Percentiles rank a stretch among this genome's conserved stretches.
Conservation (phyloP, 345 rosid species). For the Sisymbrium irio region DNA sequence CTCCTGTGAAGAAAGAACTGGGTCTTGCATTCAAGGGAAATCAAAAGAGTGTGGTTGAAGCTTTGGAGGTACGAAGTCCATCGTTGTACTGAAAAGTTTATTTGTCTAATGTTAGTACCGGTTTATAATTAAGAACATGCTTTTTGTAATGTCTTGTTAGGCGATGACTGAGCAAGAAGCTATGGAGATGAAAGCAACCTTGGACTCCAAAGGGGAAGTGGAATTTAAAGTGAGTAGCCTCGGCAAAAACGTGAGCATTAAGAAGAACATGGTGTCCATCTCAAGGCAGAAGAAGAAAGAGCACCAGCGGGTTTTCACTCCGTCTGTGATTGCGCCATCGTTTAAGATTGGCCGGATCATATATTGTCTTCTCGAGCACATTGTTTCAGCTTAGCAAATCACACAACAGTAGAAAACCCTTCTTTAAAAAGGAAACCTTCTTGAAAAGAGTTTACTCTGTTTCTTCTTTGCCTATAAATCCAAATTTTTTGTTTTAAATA, state of each 20-base stretch:
- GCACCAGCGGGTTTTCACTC: slow-evolving; percentile 85
- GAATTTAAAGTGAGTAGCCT: slow-evolving; percentile 80
- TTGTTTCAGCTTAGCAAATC: slow-evolving; percentile 73
- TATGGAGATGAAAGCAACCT: slow-evolving; percentile 66
- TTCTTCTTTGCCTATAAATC: no score
- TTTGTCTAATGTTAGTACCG: not conserved
- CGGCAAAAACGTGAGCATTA: slow-evolving; percentile 55
- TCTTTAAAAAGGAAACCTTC: no score
- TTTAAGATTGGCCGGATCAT: slow-evolving; percentile 95
- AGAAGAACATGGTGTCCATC: slow-evolving; percentile 83
- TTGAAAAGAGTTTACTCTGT: no score
- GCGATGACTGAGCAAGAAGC: slow-evolving; percentile 93
- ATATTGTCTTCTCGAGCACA: slow-evolving; percentile 80
- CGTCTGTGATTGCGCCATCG: slow-evolving; percentile 93
- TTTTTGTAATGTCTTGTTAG: slow-evolving; percentile 35
- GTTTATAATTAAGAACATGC: not conserved
- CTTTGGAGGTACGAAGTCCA: slow-evolving; percentile 55
- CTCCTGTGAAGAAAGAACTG: slow-evolving; percentile 77
- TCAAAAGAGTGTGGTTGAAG: slow-evolving; percentile 79
- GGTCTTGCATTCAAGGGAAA: slow-evolving; percentile 85
- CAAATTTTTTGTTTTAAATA: no score
- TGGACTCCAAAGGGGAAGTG: slow-evolving; percentile 82
- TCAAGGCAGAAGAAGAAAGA: slow-evolving; percentile 88
- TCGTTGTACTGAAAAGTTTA: not conserved
- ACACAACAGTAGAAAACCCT: slow-evolving; percentile 50